Evolutionary conservation across 192 early-diverging fungal genomes (phyloP).

Genomic region (Backusella luteola): DNA sequence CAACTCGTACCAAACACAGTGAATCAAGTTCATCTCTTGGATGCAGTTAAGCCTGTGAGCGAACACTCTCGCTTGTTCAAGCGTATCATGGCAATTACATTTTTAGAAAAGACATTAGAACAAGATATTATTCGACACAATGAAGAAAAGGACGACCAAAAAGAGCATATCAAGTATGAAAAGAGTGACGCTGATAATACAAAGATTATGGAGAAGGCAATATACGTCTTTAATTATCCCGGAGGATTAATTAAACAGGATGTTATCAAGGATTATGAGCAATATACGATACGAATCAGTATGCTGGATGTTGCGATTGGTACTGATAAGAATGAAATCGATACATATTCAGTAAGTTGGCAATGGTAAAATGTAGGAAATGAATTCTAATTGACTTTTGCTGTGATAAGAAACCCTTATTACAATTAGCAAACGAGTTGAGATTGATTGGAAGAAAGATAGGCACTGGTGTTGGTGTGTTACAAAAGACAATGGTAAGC

Average conservation of each 20-base stretch:
- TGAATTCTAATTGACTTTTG: not conserved
- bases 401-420: not conserved
- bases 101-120: not conserved
- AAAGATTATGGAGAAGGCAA: not conserved
- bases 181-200: not conserved
- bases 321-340: not conserved
- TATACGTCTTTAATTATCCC: not conserved
- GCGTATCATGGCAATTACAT: not conserved
- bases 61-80: not conserved
- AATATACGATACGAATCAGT: not conserved
- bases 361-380: not conserved
- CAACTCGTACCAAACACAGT: not conserved
- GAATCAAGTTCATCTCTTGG: not conserved
- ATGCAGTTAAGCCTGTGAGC: not conserved
- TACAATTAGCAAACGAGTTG: not conserved
- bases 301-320: conserved; percentile 12
- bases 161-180: not conserved
- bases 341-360: not conserved
- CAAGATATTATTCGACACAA: not conserved
- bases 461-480: not conserved
- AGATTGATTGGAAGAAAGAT: conserved; percentile 1
- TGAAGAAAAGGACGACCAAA: not conserved
- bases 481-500: not conserved
- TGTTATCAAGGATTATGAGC: not conserved
- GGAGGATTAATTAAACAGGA: not conserved